Conservation (phyloP, 2,329 filamentous ascomycete species). For the Hypoxylon sp. region DNA sequence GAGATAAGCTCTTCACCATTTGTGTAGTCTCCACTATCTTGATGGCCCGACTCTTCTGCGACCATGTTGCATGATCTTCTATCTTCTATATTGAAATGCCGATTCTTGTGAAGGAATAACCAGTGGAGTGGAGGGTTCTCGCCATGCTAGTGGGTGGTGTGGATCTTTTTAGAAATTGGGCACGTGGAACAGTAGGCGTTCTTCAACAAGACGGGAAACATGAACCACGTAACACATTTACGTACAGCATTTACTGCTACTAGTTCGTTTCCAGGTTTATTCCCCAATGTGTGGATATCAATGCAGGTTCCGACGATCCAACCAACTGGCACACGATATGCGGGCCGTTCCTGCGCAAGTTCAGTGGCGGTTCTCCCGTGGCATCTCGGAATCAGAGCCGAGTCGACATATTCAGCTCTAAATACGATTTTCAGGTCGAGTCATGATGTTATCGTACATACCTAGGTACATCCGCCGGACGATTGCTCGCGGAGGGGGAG, state of each 20-base stretch:
- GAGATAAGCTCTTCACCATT: slow-evolving; percentile 31
- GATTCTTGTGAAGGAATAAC: not conserved
- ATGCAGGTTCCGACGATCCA: slow-evolving; percentile 27
- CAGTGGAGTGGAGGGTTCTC: slow-evolving; percentile 5
- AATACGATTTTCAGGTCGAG: slow-evolving; percentile 34
- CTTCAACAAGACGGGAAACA: slow-evolving; percentile 14
- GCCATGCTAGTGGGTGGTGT: slow-evolving; percentile 17
- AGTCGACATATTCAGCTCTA: slow-evolving; percentile 30
- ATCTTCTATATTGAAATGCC: slow-evolving; percentile 13
- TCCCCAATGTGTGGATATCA: slow-evolving; percentile 16
- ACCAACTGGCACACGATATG: slow-evolving; percentile 37
- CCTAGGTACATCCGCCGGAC: slow-evolving; percentile 15
- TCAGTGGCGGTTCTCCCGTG: slow-evolving; percentile 18
- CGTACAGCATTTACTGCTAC: slow-evolving; percentile 1
- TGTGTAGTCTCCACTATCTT: slow-evolving; percentile 16
- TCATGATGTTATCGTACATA: slow-evolving; percentile 38
- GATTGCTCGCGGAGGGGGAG: slow-evolving; percentile 1
- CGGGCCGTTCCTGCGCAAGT: slow-evolving; percentile 43
- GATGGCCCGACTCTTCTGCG: slow-evolving; percentile 23
- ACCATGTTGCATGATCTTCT: slow-evolving; percentile 22
- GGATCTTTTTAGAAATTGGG: slow-evolving; percentile 12
- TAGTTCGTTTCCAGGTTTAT: slow-evolving; percentile 1
- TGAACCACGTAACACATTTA: slow-evolving; percentile 22
- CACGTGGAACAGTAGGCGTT: slow-evolving; percentile 12
- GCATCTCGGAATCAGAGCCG: slow-evolving; percentile 33